Evolutionary conservation across 2,329 filamentous ascomycete genomes (phyloP), one percentile per base, ranked within the genome.

Genomic region (Penicillium sp.): DNA sequence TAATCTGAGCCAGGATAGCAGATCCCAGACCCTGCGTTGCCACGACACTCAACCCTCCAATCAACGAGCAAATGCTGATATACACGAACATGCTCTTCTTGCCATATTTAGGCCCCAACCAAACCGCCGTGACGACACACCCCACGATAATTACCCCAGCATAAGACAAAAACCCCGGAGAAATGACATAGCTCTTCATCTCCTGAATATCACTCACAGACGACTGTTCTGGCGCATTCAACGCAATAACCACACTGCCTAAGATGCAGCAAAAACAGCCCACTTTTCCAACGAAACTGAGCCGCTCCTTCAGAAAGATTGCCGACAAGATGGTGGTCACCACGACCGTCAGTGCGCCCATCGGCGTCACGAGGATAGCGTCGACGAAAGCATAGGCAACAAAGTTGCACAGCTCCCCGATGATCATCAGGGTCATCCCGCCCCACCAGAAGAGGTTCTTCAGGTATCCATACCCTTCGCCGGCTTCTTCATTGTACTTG

Each of bases 1-100:
- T 78, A 52, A 84, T 84, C 73, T 95, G 89, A 0, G 91, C 87
- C 48, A 96, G 80, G 56, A 98, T 90, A 17, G 91, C 91, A 47
- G 91, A 83, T 45, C 93, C 93, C 38, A 98, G 72, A 17, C 93
- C 93, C 70, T 97, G 91, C 3, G 90, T 97, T 15, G 88, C 86
- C 48, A 97, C 93, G 8, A 97, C 93, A 70, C 89, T 96, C 64
- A 97, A 75, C 1, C 90, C 93, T 56, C 93, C 93, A 54, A 97
- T 83, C 76, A 94, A 80, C 72, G 88, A 95, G 78, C 93, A 98
- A 60, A 98, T 91, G 59, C 85, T 90, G 59, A 98, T 82, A 71
- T 98, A 97, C 31, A 97, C 89, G 68, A 98, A 78, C 93, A 98
- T 97, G 64, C 87, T 91, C 77, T 88, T 91, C 73, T 95, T 96